Base-by-base conservation (phyloP, 371 early-diverging fungal genomes). In the Mucor plumbeus region DNA sequence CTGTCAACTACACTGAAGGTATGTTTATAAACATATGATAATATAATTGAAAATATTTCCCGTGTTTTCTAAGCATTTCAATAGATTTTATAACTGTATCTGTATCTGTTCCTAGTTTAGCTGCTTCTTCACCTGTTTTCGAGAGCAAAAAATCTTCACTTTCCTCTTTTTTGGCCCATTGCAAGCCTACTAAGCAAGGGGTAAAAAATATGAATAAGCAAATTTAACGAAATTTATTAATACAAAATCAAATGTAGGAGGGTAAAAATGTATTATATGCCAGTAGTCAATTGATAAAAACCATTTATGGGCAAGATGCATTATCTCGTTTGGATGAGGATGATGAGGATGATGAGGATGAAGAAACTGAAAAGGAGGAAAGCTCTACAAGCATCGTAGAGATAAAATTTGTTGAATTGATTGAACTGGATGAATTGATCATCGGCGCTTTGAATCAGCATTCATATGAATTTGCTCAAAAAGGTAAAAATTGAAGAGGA, bases 391-490 rank as follows among this genome's bases (percentile, higher is more conserved):
- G 62, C 33, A 9, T 11, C 15, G 66, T 67, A 11, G 47, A 69
- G 14, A 35, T 91, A 5, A 76, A 82, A 54, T 67, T 71, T n/a
- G 79, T 84, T 4, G 72, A 81, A 50, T 68, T 87, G 43, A 82
- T 90, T 17, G 88, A 86, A 58, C 73, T 91, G 57, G 85, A 88
- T 61, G 89, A 90, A 65, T 59, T 90, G 17, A 85, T 90, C 54
- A 55, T 92, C 56, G 90, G 87, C 26, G 91, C 91, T 26, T 73
- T 85, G 63, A 83, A 86, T 34, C 35, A 76, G 7, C 71, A 69
- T 9, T 84, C 90, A n/a, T 90, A 83, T 74, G 77, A 78, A 39
- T 73, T 62, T 65, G 85, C 86, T 10, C 78, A 82, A 40, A 60
- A 80, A 74, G 86, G 90, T 87, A 83, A 39, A 39, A 11, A 41